Base-by-base conservation (phyloP, 176 grass and related monocot species). In the Triticum timopheevii region DNA sequence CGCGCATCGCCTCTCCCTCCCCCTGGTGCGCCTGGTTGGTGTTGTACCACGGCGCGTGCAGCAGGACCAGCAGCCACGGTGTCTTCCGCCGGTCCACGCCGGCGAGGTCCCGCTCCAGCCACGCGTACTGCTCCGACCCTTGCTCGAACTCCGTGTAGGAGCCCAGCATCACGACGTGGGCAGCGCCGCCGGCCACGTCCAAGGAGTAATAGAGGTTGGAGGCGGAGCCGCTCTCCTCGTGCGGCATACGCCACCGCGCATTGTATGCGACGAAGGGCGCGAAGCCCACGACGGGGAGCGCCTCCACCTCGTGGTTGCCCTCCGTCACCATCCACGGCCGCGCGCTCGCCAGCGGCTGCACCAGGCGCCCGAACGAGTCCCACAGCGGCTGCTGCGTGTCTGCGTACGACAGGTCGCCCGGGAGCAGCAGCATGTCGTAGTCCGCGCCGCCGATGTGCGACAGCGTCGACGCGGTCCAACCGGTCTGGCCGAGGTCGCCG, bases 161-260 rank as follows among this genome's bases (percentile, higher is more conserved):
- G 0, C 92, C 95, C 24, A 97, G 86, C 95, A 97, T 92, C 16
- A 92, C 50, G 13, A 94, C 88, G 84, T 92, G 95, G 7, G 85
- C 77, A 34, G 90, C 83, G 39, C 89, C 92, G 79, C 92, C 90
- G 1, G 90, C 92, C 6, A 84, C 81, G 85, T 91, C 90, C 72
- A 95, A 95, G 22, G 95, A 97, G 82, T 97, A 97, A 76, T 90
- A 92, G 64, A 97, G 89, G 93, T 95, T 97, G 13, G 91, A 92
- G 1, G 31, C 2, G 13, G 95, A 93, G 58, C 74, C 84, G 25
- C 92, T 88, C 69, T 80, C 92, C 65, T 95, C 95, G 86, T 80
- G 33, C 1, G 93, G 93, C 95, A 97, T 97, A 31, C 89, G 93
- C 95, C 91, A 97, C 86, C 95, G 80, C 44, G 78, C 82, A 42